These are phyloP conservation scores for Starmerella floris DNA, from an alignment of 805 yeast genomes.

Conservation along the genomic window DNA sequence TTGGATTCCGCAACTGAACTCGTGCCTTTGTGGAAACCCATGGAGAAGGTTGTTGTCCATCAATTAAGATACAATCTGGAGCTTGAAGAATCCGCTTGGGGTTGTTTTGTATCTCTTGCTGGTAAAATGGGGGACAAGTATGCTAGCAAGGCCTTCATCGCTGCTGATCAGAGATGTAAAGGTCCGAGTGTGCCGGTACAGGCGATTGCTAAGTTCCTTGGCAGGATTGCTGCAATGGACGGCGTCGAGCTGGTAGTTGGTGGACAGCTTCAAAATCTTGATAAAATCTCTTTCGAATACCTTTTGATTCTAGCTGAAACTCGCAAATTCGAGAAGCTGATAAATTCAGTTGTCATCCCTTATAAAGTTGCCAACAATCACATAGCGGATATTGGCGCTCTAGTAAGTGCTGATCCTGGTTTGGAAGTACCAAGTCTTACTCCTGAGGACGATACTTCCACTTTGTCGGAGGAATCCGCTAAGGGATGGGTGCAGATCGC, in stretches of 20 bases:
- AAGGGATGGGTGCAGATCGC: slow-evolving; percentile 15
- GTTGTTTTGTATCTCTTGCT: slow-evolving; percentile 19
- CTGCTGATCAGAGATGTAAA: slow-evolving; percentile 12
- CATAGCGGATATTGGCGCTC: background rate
- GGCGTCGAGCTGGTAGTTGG: slow-evolving; percentile 1
- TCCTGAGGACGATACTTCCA: background rate
- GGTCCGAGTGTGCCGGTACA: slow-evolving; percentile 4
- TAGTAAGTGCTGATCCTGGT: slow-evolving; percentile 1
- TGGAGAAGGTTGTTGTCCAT: slow-evolving; percentile 11
- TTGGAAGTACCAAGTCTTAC: background rate
- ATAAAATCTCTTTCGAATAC: slow-evolving; percentile 6
- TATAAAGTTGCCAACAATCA: slow-evolving; percentile 1
- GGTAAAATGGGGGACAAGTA: slow-evolving; percentile 9
- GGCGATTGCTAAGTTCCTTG: slow-evolving; percentile 7
- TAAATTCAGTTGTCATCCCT: slow-evolving; percentile 1
- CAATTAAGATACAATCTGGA: slow-evolving; percentile 11
- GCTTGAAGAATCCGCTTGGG: slow-evolving; percentile 21
- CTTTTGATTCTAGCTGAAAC: slow-evolving; percentile 5
- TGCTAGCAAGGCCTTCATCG: slow-evolving; percentile 2
- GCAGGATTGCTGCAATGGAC: slow-evolving; percentile 1
- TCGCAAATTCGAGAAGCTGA: background rate
- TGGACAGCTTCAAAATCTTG: slow-evolving; percentile 2
- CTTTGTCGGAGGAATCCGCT: background rate
- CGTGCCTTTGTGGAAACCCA: slow-evolving; percentile 9
- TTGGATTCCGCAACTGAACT: slow-evolving; percentile 3